phyloP scores from a whole-genome alignment of 495 filamentous ascomycete genomes.

The Chlorociboria aeruginascens region DNA sequence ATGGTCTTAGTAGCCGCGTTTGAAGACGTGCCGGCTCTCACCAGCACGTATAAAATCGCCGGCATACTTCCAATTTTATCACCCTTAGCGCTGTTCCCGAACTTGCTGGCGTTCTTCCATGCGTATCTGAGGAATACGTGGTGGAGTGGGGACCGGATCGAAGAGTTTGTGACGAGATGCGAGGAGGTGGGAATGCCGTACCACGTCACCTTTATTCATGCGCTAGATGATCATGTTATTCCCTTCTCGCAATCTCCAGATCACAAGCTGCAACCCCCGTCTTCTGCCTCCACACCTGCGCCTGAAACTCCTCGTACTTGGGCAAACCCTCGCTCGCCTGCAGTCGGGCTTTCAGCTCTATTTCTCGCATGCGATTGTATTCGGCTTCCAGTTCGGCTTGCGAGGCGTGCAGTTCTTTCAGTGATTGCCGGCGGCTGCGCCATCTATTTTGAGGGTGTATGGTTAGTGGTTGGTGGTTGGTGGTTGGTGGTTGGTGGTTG shows the following conservation, averaged over 20 bases:
- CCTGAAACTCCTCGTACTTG: too few relatives aligned
- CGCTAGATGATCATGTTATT: slow-evolving; percentile 65
- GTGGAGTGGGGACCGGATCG: slow-evolving; percentile 32
- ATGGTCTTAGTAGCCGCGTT: slow-evolving; percentile 72
- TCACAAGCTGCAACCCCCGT: too few relatives aligned
- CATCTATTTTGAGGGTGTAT: neutral
- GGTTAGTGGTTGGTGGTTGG: too few relatives aligned
- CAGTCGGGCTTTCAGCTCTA: neutral
- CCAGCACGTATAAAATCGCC: slow-evolving; percentile 45
- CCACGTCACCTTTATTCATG: slow-evolving; percentile 62
- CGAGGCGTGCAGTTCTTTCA: neutral
- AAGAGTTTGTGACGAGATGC: slow-evolving; percentile 28
- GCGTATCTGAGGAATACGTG: slow-evolving; percentile 39
- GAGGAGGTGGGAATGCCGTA: slow-evolving; percentile 27
- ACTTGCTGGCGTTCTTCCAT: slow-evolving; percentile 31
- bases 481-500: too few relatives aligned
- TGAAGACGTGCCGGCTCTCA: slow-evolving; percentile 55
- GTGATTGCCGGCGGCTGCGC: neutral
- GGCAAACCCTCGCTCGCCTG: neutral
- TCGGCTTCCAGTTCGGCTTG: neutral
- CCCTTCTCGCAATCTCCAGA: slow-evolving; percentile 50
- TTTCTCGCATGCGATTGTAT: neutral
- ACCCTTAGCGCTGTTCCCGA: slow-evolving; percentile 37
- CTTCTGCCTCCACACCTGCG: too few relatives aligned
- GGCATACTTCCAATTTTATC: slow-evolving; percentile 59